Evolutionary conservation across 1,139 yeast genomes (phyloP), one percentile per base, ranked within the genome.

Genomic region (Blastobotrys aristatus): DNA sequence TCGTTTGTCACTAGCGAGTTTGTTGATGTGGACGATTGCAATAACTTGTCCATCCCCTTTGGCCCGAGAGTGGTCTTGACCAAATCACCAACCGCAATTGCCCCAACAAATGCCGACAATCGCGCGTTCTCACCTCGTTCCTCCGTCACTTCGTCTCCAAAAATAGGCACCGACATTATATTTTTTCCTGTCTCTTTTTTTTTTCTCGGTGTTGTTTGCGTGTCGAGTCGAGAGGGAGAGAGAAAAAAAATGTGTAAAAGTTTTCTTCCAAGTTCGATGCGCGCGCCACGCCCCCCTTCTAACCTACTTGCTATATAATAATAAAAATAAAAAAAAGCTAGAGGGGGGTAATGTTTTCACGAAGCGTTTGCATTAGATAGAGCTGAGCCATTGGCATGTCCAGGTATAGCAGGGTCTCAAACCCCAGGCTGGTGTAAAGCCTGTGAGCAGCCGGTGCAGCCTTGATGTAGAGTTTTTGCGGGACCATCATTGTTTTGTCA

Each of bases 51-150:
- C 97, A 92, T 92, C 53, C 98, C 98, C 67, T 92, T 92, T 55
- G 98, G 98, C 10, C 98, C 98, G 57, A 92, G 73, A 2, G 98
- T 94, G 30, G 96, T 82, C 68, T 94, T 92, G 40, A 92, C 97
- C 54, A 92, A 75, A 67, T 92, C 98, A 44, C 97, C 98, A 24
- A 92, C 98, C 36, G 98, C 98, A 66, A 92, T 92, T 55, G 98
- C 98, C 44, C 98, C 98, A 18, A 92, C 96, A 70, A 92, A 92
- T 2, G 98, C 90, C 11, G 96, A 86, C 73, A 89, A 75, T 72
- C 46, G 27, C 46, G 98, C 98, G 70, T 90, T 90, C 69, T 92
- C 98, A 35, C 94, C 98, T 60, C 97, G 79, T 69, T 92, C 98
- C 69, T 92, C 98, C 7, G 94, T 84, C 49, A 94, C 97, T 69